Base-by-base conservation (phyloP, 179 eudicot genomes). In the Beta corolliflora region DNA sequence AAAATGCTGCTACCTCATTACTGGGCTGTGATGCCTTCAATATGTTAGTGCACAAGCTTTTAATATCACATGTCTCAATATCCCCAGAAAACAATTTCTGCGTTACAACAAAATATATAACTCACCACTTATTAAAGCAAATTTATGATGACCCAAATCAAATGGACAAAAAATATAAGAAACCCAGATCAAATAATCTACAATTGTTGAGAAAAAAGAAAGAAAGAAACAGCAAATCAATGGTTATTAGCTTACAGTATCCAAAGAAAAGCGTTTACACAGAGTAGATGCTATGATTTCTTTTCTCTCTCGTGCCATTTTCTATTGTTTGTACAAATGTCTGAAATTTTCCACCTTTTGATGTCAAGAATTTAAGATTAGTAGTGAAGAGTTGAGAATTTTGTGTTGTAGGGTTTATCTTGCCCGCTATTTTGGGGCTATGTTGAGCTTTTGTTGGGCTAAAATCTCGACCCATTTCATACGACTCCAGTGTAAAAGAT, bases 51-150 rank as follows among this genome's bases (percentile, higher is more conserved):
- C 94, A 91, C 86, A 90, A 80, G 87, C 90, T 91, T 87, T 89
- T 91, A 10, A 93, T 60, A 82, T 93, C 97, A 80, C 77, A 81
- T 63, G 82, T 88, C 83, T 80, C 81, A 81, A 85, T 31, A 50
- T 89, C 90, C 60, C 84, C 92, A 45, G 83, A 66, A 63, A 88
- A 89, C 5, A n/a, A 36, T 60, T 79, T 80, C 97, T 95, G 92
- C 89, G 82, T 58, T 77, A 3, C 36, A 71, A 82, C 15, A 29
- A 67, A 45, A 74, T n/a, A 1, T 75, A 46, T 19, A 41, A 66
- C 60, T 21, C 14, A 73, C 48, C 58, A 36, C 41, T 36, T 3
- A 36, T 36, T 36, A 36, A 36, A 36, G 41, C 41, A 36, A 36
- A 36, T 36, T 36, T 36, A 36, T 36, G 41, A 36, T 36, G 41